Conservation (phyloP, 2,329 filamentous ascomycete species). For the Cytospora mali region DNA sequence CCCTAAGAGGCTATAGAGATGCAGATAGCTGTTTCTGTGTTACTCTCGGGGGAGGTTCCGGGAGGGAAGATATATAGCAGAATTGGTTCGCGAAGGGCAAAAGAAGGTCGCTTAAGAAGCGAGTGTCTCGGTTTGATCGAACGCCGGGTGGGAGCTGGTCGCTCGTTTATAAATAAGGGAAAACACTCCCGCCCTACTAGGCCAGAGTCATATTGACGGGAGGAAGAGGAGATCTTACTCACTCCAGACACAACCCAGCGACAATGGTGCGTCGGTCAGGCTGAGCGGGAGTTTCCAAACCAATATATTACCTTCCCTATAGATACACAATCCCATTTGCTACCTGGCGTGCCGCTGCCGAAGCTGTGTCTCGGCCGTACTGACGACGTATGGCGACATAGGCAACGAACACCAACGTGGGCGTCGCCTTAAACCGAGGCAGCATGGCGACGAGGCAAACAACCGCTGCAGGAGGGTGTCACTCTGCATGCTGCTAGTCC, state of each 20-base stretch:
- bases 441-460: slow-evolving; percentile 12
- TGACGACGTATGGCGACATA: slow-evolving; percentile 6
- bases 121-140: slow-evolving; percentile 30
- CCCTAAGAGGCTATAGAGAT: not conserved
- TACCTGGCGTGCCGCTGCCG: slow-evolving; percentile 13
- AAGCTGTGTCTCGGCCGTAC: slow-evolving; percentile 25
- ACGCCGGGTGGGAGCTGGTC: slow-evolving; percentile 24
- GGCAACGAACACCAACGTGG: slow-evolving; percentile 2
- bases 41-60: slow-evolving; percentile 5
- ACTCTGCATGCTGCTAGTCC: slow-evolving; percentile 1
- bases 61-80: slow-evolving; percentile 12
- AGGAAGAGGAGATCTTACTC: slow-evolving; percentile 8
- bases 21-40: slow-evolving; percentile 7
- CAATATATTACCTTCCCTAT: not conserved
- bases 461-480: slow-evolving; percentile 2
- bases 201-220: slow-evolving; percentile 27
- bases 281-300: not conserved
- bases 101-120: slow-evolving; percentile 28
- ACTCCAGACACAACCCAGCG: slow-evolving; percentile 5
- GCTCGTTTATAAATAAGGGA: slow-evolving; percentile 23
- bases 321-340: slow-evolving; percentile 8
- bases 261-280: slow-evolving; percentile 12
- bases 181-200: slow-evolving; percentile 12
- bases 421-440: slow-evolving; percentile 3
- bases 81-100: slow-evolving; percentile 1